Conservation (phyloP, 2,329 filamentous ascomycete genomes). For the Cladosporium sp. region DNA sequence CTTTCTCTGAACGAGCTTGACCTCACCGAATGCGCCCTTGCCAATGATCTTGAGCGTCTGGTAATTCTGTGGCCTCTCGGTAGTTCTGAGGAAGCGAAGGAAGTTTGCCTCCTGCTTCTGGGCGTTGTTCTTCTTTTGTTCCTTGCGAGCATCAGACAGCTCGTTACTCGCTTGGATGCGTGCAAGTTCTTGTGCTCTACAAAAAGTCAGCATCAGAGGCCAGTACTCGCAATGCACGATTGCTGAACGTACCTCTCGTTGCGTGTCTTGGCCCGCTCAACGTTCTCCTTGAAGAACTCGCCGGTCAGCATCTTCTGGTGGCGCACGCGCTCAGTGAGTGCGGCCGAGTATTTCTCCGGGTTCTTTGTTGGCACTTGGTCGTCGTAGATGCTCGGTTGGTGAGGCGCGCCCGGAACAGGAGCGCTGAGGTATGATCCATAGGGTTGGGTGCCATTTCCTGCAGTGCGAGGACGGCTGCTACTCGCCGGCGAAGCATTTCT, state of each 20-base stretch:
- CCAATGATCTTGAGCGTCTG: constrained; percentile 96
- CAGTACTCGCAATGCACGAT: background rate
- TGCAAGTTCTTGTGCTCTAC: constrained; percentile 86
- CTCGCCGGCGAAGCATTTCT: constrained; percentile 61
- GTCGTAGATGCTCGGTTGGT: constrained; percentile 42
- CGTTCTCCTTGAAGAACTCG: constrained; percentile 96
- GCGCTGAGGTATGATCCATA: constrained; percentile 63
- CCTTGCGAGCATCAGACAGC: constrained; percentile 69
- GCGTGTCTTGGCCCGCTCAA: constrained; percentile 88
- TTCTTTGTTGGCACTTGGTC: constrained; percentile 71
- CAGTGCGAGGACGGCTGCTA: constrained; percentile 72
- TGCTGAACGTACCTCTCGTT: constrained; percentile 83
- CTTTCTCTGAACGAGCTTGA: constrained; percentile 95
- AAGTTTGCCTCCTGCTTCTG: constrained; percentile 89
- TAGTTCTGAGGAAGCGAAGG: constrained; percentile 86
- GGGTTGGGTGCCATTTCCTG: constrained; percentile 60
- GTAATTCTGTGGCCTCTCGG: constrained; percentile 92
- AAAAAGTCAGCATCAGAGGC: constrained; percentile 20
- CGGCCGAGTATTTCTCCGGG: constrained; percentile 82
- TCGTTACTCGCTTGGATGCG: constrained; percentile 73
- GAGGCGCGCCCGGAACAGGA: constrained; percentile 50
- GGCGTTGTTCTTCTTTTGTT: constrained; percentile 77
- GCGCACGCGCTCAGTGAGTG: constrained; percentile 69
- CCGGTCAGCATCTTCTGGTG: constrained; percentile 62
- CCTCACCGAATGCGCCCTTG: constrained; percentile 97